A percentile compares a stretch with the other conserved stretches of the same genome.
phyloP scores from a whole-genome alignment of 2,329 filamentous ascomycete genomes.

The Paracamarosporium sp. region DNA sequence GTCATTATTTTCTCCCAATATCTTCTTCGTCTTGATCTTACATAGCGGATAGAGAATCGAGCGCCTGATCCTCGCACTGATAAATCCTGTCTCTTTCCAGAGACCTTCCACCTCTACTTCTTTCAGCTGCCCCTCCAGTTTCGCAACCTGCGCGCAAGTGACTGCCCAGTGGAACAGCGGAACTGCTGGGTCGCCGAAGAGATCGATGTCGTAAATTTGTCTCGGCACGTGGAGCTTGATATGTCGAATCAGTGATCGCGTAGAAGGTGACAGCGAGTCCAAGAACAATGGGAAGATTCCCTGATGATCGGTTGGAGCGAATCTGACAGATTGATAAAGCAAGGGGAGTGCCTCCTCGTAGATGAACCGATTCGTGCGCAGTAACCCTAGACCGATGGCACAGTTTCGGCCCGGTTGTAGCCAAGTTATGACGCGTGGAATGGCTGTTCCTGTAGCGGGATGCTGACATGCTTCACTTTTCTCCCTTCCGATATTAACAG shows the following conservation, averaged over 20 bases:
- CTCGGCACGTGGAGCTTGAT: constrained; percentile 18
- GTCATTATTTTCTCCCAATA: constrained; percentile 13
- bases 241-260: constrained; percentile 22
- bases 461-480: neutral
- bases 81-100: neutral
- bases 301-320: constrained; percentile 18
- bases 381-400: constrained; percentile 17
- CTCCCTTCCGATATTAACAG: constrained; percentile 20
- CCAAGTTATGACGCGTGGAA: constrained; percentile 10
- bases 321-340: constrained; percentile 25
- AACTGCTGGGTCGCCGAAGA: constrained; percentile 8
- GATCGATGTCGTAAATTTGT: neutral
- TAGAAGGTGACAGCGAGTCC: constrained; percentile 18
- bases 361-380: constrained; percentile 20
- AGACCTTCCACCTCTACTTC: constrained; percentile 24
- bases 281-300: constrained; percentile 30
- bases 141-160: constrained; percentile 32
- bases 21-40: constrained; percentile 28
- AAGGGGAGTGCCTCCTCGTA: constrained; percentile 35
- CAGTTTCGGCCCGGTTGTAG: constrained; percentile 5
- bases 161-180: constrained; percentile 29
- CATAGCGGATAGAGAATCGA: constrained; percentile 24
- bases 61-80: neutral
- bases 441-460: neutral
- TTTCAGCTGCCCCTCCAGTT: constrained; percentile 16